Evolutionary conservation across 1,284 basidiomycete genomes (phyloP).

Genomic region (Thelephora terrestris): DNA sequence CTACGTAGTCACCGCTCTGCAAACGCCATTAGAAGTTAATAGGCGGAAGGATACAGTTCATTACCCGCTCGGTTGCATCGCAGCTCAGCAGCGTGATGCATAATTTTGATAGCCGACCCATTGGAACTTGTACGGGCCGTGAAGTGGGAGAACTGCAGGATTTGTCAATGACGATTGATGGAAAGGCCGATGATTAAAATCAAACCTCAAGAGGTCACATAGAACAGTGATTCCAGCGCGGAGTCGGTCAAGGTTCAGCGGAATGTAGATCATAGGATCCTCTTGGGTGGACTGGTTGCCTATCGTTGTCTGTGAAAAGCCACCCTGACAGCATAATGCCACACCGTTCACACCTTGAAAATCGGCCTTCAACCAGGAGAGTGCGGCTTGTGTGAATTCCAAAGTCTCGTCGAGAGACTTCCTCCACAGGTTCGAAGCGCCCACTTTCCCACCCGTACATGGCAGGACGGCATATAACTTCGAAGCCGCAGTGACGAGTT

Average conservation of each 20-base stretch:
- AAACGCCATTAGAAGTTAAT: constrained; percentile 2
- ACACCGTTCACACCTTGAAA: constrained; percentile 32
- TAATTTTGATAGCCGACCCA: constrained; percentile 50
- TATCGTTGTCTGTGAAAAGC: constrained; percentile 3
- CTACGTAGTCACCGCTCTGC: constrained; percentile 39
- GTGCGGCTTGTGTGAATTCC: constrained; percentile 48
- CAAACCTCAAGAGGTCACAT: constrained; percentile 45
- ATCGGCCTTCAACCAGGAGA: constrained; percentile 47
- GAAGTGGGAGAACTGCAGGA: constrained; percentile 39
- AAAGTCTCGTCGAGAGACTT: constrained; percentile 62
- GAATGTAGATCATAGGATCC: constrained; percentile 33
- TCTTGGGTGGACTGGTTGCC: constrained; percentile 10
- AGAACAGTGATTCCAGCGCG: constrained; percentile 43
- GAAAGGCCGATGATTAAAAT: neutral
- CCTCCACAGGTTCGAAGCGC: constrained; percentile 58
- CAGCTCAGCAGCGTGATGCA: constrained; percentile 45
- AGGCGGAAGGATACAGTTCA: neutral
- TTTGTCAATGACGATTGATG: constrained; percentile 3
- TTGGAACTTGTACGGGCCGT: constrained; percentile 65
- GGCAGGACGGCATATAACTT: constrained; percentile 51
- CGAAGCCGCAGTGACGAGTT: constrained; percentile 40
- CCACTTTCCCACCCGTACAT: constrained; percentile 67
- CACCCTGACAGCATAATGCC: neutral
- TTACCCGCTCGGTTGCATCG: constrained; percentile 42
- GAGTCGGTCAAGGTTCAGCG: constrained; percentile 51